Conservation (phyloP, 176 grass and related monocot genomes). For the Olyra latifolia region DNA sequence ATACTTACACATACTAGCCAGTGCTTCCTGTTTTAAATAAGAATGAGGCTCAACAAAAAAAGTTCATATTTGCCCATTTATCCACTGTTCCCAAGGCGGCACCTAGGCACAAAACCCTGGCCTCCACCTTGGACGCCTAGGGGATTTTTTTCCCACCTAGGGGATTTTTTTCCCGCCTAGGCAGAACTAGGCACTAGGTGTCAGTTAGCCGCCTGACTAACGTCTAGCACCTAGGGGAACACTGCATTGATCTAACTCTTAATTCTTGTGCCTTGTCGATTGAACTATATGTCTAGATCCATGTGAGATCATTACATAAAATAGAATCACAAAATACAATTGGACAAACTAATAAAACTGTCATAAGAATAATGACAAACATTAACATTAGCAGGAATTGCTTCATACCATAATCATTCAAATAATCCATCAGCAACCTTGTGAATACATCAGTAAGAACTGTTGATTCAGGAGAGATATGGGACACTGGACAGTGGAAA, state of each 20-base stretch:
- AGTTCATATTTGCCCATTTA: too few relatives aligned
- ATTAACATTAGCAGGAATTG: background rate
- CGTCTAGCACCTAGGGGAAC: too few relatives aligned
- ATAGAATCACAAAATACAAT: constrained; percentile 19
- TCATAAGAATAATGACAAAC: background rate
- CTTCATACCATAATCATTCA: constrained; percentile 89
- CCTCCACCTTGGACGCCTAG: too few relatives aligned
- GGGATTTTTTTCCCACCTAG: too few relatives aligned
- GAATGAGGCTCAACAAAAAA: background rate
- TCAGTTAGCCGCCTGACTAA: too few relatives aligned
- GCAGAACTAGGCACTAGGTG: too few relatives aligned
- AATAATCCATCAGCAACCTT: constrained; percentile 92
- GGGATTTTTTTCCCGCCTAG: too few relatives aligned
- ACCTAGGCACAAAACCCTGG: too few relatives aligned
- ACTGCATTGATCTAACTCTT: background rate
- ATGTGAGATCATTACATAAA: constrained; percentile 1
- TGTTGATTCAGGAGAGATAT: constrained; percentile 71
- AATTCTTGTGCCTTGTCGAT: background rate
- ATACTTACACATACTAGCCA: background rate
- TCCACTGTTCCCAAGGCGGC: too few relatives aligned
- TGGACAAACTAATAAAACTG: background rate
- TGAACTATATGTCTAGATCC: background rate
- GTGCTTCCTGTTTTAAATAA: background rate
- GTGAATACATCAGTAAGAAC: constrained; percentile 85
- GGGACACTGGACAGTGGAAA: constrained; percentile 84